These are phyloP conservation scores for Funneliformis geosporum DNA, from an alignment of 192 early-diverging fungal species.

Conservation along the genomic window DNA sequence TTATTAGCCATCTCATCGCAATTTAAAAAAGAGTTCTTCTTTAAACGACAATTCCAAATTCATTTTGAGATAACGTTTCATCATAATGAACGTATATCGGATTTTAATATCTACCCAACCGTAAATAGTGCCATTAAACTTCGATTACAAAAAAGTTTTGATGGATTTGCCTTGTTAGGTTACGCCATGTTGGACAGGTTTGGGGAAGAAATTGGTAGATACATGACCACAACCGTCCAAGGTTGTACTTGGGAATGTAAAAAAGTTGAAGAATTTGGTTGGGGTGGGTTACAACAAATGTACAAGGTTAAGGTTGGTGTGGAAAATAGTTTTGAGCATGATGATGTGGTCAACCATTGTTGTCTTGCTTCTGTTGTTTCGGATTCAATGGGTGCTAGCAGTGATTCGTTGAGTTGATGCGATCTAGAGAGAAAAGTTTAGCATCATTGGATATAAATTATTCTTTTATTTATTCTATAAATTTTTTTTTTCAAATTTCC, in stretches of 20 bases:
- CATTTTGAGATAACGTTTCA: conserved; percentile 7
- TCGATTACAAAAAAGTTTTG: conserved; percentile 8
- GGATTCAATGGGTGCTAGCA: background rate
- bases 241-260: conserved; percentile 24
- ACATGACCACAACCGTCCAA: conserved; percentile 15
- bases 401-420: background rate
- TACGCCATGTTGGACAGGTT: conserved; percentile 11
- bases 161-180: background rate
- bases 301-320: conserved; percentile 17
- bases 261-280: conserved; percentile 10
- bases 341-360: conserved; percentile 3
- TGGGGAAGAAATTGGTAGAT: conserved; percentile 12
- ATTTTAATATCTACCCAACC: conserved; percentile 4
- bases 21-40: conserved; percentile 27
- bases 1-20: conserved; percentile 1
- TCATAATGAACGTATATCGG: conserved; percentile 12
- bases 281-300: background rate
- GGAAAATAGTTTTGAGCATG: conserved; percentile 23
- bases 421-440: too few species aligned
- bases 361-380: background rate
- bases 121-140: background rate
- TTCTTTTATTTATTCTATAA: too few species aligned
- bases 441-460: too few species aligned
- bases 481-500: too few species aligned
- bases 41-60: conserved; percentile 12